A percentile compares a stretch with the other conserved stretches of the same genome.
Conservation (phyloP, 176 grass and related monocot genomes). For the Juncus inflexus region DNA sequence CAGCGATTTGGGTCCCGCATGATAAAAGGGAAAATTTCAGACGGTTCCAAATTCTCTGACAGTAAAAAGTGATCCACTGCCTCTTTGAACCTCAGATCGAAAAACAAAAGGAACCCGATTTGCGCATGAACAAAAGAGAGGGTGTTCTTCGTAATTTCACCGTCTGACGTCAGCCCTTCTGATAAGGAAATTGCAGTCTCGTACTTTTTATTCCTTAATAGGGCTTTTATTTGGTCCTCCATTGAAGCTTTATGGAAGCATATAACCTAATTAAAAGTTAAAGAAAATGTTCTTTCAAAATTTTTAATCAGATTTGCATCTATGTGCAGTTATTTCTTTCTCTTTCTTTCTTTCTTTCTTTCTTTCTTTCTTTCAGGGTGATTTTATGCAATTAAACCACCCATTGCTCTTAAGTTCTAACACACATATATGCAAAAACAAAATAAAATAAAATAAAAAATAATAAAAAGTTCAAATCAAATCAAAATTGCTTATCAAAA, state of each 20-base stretch:
- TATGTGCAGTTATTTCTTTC: no score
- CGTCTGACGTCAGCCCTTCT: slow-evolving; percentile 65
- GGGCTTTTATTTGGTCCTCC: slow-evolving; percentile 82
- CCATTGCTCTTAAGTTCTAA: not conserved
- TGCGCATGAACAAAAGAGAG: slow-evolving; percentile 95
- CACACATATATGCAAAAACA: no score
- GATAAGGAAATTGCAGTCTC: slow-evolving; percentile 66
- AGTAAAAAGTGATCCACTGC: slow-evolving; percentile 90
- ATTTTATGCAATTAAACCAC: not conserved
- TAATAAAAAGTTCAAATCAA: slow-evolving; percentile 13
- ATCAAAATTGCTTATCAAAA: not conserved
- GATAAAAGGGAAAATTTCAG: slow-evolving; percentile 97
- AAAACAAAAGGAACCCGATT: slow-evolving; percentile 89
- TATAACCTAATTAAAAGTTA: slow-evolving; percentile 44
- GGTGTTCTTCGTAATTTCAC: slow-evolving; percentile 74
- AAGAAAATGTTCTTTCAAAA: not conserved
- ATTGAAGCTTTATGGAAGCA: slow-evolving; percentile 72
- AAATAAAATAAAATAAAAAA: not conserved
- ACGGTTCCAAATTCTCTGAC: slow-evolving; percentile 78
- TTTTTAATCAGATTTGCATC: no score
- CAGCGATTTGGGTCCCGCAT: slow-evolving; percentile 93
- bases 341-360: no score
- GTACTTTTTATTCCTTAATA: slow-evolving; percentile 68
- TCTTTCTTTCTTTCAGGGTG: not conserved
- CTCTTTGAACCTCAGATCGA: slow-evolving; percentile 81